Conservation (phyloP, 768 basidiomycete genomes). For the Auriscalpium microsporum region DNA sequence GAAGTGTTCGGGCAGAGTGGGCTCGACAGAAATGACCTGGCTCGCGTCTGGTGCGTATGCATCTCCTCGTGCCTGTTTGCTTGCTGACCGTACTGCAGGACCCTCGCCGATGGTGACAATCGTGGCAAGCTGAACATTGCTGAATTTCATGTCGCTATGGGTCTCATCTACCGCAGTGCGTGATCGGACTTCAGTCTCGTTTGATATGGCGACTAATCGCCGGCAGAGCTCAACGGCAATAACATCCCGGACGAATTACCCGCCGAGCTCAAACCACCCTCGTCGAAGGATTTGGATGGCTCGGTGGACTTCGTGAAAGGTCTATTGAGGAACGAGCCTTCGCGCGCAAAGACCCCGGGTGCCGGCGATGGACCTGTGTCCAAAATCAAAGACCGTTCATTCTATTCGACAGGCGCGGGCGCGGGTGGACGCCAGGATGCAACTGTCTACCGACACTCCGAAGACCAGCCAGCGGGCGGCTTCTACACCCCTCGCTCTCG, state of each 20-base stretch:
- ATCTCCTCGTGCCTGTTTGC: conserved; percentile 3
- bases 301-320: conserved; percentile 87
- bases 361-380: conserved; percentile 47
- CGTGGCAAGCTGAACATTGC: conserved; percentile 91
- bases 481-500: conserved; percentile 77
- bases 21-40: conserved; percentile 79
- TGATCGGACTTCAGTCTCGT: conserved; percentile 13
- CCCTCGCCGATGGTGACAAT: conserved; percentile 85
- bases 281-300: conserved; percentile 77
- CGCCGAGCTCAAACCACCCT: conserved; percentile 84
- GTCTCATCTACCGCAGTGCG: conserved; percentile 91
- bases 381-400: conserved; percentile 61
- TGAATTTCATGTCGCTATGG: conserved; percentile 99
- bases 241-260: conserved; percentile 83
- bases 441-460: conserved; percentile 82
- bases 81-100: conserved; percentile 40
- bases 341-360: conserved; percentile 57
- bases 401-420: conserved; percentile 45
- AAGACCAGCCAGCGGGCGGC: conserved; percentile 44
- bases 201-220: background rate
- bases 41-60: conserved; percentile 74
- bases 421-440: conserved; percentile 73
- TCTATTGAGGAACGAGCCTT: conserved; percentile 76
- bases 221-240: conserved; percentile 82
- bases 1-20: conserved; percentile 96